Percentiles rank a stretch among this genome's conserved stretches.
Evolutionary conservation across 202 grass and related monocot genomes (phyloP).

Genomic region (Hordeum pubiflorum): DNA sequence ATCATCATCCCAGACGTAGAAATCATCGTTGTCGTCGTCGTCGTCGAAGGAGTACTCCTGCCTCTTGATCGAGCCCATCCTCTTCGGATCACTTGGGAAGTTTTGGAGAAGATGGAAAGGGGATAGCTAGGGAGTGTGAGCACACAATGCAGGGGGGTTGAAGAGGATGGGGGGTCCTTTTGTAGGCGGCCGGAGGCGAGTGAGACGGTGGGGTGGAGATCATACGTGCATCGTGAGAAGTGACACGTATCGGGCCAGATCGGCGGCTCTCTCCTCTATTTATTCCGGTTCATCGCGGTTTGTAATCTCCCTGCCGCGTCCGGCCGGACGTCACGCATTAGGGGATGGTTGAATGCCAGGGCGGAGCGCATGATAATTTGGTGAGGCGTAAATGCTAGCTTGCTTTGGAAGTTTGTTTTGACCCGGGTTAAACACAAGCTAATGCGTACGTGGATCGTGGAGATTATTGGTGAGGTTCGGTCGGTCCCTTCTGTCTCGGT

Average conservation of each 20-base stretch:
- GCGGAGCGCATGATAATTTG: conserved; percentile 2
- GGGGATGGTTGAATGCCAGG: not conserved
- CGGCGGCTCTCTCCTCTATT: conserved; percentile 1
- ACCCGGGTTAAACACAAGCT: not conserved
- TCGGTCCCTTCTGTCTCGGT: not conserved
- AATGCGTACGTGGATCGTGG: not conserved
- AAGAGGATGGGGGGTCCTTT: not conserved
- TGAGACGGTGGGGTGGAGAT: not conserved
- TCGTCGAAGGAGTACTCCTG: not conserved
- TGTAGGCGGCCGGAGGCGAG: not conserved
- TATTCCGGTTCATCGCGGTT: not conserved
- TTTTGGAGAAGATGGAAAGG: not conserved
- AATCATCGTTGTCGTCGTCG: not conserved
- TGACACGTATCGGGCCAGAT: not conserved
- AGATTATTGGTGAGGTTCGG: not conserved
- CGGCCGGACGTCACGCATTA: not conserved
- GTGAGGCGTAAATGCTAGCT: not conserved
- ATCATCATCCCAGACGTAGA: not conserved
- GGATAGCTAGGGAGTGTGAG: not conserved
- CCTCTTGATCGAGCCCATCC: conserved; percentile 20
- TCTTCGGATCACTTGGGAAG: not conserved
- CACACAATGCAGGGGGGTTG: not conserved
- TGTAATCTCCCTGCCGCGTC: not conserved
- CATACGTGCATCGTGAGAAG: not conserved
- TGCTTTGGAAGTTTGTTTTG: conserved; percentile 7